These are phyloP conservation scores for Chenopodium quinoa DNA, from an alignment of 148 eudicot genomes.

Conservation along the genomic window DNA sequence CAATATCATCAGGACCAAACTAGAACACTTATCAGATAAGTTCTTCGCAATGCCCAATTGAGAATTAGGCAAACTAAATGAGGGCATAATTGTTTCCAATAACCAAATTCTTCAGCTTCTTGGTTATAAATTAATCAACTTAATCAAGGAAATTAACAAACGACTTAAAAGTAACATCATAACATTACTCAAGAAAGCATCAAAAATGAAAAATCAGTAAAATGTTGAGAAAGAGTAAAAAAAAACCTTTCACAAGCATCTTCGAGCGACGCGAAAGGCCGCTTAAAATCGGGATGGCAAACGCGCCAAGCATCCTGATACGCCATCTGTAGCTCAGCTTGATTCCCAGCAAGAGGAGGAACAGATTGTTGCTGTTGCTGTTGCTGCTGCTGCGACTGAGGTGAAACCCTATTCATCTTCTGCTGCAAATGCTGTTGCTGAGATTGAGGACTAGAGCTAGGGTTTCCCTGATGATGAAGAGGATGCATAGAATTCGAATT, in stretches of 20 bases:
- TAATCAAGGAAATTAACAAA: too few species aligned
- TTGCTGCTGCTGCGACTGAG: conserved; percentile 1
- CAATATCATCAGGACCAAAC: background rate
- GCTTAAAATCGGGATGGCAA: conserved; percentile 82
- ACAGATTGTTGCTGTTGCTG: conserved; percentile 3
- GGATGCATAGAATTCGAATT: conserved; percentile 10
- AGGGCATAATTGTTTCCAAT: background rate
- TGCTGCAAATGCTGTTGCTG: conserved; percentile 35
- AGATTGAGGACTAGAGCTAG: conserved; percentile 31
- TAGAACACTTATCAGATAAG: background rate
- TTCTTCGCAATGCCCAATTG: background rate
- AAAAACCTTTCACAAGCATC: conserved; percentile 89
- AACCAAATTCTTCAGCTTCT: background rate
- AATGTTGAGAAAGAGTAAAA: background rate
- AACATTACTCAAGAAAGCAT: background rate
- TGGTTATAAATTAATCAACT: background rate
- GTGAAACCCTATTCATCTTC: conserved; percentile 17
- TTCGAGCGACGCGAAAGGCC: conserved; percentile 85
- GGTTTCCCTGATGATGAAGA: conserved; percentile 15
- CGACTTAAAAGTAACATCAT: background rate
- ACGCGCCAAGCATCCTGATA: conserved; percentile 95
- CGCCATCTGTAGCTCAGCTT: conserved; percentile 75
- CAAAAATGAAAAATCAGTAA: background rate
- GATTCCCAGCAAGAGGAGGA: conserved; percentile 37
- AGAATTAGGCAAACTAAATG: background rate